Conservation (phyloP, 306 rosid species). For the Castanopsis chinensis region DNA sequence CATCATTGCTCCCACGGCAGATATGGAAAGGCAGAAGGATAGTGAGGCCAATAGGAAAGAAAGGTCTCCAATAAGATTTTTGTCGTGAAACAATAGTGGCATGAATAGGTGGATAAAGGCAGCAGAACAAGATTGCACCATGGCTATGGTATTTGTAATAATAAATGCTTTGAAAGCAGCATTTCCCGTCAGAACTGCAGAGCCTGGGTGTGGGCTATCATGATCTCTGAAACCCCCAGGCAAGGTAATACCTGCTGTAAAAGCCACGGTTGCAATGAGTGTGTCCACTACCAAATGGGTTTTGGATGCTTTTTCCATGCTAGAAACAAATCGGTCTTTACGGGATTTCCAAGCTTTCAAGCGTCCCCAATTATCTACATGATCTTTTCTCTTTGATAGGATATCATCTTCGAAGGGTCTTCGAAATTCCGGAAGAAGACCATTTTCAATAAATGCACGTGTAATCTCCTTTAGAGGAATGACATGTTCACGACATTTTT, state of each 20-base stretch:
- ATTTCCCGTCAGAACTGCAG: background rate
- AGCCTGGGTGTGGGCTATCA: background rate
- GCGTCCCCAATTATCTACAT: accelerated
- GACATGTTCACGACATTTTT: too few species aligned
- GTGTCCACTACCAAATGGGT: background rate
- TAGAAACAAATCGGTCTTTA: too few species aligned
- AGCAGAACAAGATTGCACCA: background rate
- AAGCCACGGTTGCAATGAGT: background rate
- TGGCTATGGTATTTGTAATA: background rate
- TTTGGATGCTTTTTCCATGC: background rate
- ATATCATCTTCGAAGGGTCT: too few species aligned
- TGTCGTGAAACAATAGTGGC: too few species aligned
- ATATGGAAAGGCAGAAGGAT: too few species aligned
- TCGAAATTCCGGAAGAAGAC: too few species aligned
- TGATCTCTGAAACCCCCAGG: constrained; percentile 4
- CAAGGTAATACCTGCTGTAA: background rate
- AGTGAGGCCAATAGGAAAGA: too few species aligned
- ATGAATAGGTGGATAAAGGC: background rate
- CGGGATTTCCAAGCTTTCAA: too few species aligned
- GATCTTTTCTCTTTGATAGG: background rate
- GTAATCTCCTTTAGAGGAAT: too few species aligned
- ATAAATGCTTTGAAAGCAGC: background rate
- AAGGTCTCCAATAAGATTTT: too few species aligned
- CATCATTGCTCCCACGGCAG: background rate
- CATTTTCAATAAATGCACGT: accelerated